Conservation (phyloP, 495 filamentous ascomycete species). For the Penicillium simplicissimum region DNA sequence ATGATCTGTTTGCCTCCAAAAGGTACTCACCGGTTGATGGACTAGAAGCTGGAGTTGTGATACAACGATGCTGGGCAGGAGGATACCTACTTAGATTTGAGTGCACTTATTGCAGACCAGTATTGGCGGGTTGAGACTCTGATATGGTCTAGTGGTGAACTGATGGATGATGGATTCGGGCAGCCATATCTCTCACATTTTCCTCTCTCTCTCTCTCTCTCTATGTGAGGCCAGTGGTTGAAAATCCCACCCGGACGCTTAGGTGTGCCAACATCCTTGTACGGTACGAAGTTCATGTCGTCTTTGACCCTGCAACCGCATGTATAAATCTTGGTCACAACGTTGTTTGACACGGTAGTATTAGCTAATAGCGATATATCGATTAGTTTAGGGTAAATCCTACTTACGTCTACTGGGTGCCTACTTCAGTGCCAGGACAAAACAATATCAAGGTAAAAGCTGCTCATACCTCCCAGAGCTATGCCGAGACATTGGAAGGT, state of each 20-base stretch:
- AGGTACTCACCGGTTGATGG: conserved; percentile 17
- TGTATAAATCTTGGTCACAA: no score
- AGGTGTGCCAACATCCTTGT: background rate
- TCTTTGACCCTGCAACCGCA: no score
- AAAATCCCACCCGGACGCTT: background rate
- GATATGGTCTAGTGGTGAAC: no score
- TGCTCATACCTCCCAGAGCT: no score
- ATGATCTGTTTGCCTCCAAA: conserved; percentile 17
- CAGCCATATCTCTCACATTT: background rate
- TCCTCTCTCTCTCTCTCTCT: background rate
- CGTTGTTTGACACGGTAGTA: no score
- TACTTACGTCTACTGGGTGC: no score
- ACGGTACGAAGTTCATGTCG: background rate
- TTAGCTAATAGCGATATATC: no score
- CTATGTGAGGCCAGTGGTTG: background rate
- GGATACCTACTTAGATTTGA: conserved; percentile 18
- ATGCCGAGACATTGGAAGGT: no score
- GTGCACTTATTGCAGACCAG: conserved; percentile 17
- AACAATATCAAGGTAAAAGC: no score
- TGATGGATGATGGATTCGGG: background rate
- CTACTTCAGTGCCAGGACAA: no score
- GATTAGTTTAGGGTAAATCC: no score
- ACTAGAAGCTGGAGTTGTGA: conserved; percentile 16
- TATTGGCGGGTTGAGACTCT: conserved; percentile 8
- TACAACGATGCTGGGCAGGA: conserved; percentile 27